Evolutionary conservation across 768 basidiomycete species (phyloP).

Genomic region (Rossbeevera mucosa): DNA sequence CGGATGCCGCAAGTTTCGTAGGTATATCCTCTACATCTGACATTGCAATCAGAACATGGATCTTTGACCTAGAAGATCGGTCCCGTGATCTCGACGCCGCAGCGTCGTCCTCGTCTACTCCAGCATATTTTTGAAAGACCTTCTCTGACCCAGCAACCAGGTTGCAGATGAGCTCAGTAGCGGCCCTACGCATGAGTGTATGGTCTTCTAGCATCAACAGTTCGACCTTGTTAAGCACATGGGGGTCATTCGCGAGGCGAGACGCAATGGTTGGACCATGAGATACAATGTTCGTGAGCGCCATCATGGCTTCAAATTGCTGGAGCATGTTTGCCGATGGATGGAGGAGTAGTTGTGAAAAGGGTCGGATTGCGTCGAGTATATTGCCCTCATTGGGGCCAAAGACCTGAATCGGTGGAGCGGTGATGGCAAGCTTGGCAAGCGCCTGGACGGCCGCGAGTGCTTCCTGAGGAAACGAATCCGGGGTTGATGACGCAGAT

Average conservation of each 20-base stretch:
- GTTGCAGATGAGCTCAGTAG: slow-evolving; percentile 91
- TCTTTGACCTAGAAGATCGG: slow-evolving; percentile 45
- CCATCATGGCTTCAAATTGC: slow-evolving; percentile 92
- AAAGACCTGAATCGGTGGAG: slow-evolving; percentile 86
- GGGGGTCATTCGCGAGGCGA: slow-evolving; percentile 59
- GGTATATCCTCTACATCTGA: slow-evolving; percentile 81
- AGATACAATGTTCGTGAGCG: slow-evolving; percentile 90
- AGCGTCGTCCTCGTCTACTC: slow-evolving; percentile 28
- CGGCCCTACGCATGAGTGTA: slow-evolving; percentile 74
- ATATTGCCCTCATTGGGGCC: slow-evolving; percentile 75
- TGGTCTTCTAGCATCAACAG: slow-evolving; percentile 80
- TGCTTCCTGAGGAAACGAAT: slow-evolving; percentile 19
- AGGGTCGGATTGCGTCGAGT: slow-evolving; percentile 79
- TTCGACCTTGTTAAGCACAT: slow-evolving; percentile 63
- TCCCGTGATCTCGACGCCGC: slow-evolving; percentile 42
- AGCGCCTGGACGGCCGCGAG: slow-evolving; percentile 79
- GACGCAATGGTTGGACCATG: slow-evolving; percentile 60
- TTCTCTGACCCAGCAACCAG: slow-evolving; percentile 72
- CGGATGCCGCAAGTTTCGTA: slow-evolving; percentile 87
- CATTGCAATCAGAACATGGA: slow-evolving; percentile 80
- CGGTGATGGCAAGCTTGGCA: slow-evolving; percentile 89
- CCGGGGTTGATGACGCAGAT: slow-evolving; percentile 34
- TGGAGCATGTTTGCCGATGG: slow-evolving; percentile 69
- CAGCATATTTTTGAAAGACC: slow-evolving; percentile 71
- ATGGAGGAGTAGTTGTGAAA: slow-evolving; percentile 69